These are phyloP conservation scores for Spiromastix sp. DNA, from an alignment of 2,329 filamentous ascomycete species.

Conservation along the genomic window DNA sequence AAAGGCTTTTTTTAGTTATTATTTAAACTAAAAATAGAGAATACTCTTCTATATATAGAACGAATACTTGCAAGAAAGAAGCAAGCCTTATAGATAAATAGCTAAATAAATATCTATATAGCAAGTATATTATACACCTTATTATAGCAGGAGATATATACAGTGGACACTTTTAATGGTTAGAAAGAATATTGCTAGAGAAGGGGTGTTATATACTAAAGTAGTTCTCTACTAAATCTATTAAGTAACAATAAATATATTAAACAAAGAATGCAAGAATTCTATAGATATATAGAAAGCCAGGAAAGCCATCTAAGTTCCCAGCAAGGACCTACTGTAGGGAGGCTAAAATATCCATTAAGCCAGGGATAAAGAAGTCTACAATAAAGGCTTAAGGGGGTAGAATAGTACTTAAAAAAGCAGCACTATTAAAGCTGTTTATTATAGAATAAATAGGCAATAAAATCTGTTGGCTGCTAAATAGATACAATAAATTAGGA, in stretches of 20 bases:
- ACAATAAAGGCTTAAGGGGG: conserved; percentile 12
- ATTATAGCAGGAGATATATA: conserved; percentile 13
- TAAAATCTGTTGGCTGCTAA: too few relatives aligned
- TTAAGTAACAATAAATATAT: conserved; percentile 11
- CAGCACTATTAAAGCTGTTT: conserved; percentile 7
- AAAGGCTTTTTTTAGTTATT: conserved; percentile 6
- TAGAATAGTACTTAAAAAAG: conserved; percentile 1
- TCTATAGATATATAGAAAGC: conserved; percentile 10
- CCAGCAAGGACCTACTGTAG: conserved; percentile 11
- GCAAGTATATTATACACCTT: conserved; percentile 14
- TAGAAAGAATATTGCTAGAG: conserved; percentile 8
- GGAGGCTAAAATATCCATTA: conserved; percentile 11
- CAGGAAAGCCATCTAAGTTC: conserved; percentile 12
- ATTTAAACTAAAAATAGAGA: neutral
- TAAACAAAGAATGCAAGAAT: conserved; percentile 12
- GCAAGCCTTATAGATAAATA: conserved; percentile 11
- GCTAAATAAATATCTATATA: conserved; percentile 5
- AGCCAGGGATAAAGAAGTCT: conserved; percentile 13
- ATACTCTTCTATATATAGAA: conserved; percentile 8
- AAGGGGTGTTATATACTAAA: conserved; percentile 11
- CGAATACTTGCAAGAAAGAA: conserved; percentile 9
- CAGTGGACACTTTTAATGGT: conserved; percentile 10
- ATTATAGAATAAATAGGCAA: conserved; percentile 8
- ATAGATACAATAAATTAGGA: too few relatives aligned
- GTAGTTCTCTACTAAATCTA: conserved; percentile 13